Percentiles rank a stretch among this genome's conserved stretches.
These are phyloP conservation scores for Magnolia kwangsiensis DNA, from an alignment of 164 flowering plant genomes.

Conservation along the genomic window DNA sequence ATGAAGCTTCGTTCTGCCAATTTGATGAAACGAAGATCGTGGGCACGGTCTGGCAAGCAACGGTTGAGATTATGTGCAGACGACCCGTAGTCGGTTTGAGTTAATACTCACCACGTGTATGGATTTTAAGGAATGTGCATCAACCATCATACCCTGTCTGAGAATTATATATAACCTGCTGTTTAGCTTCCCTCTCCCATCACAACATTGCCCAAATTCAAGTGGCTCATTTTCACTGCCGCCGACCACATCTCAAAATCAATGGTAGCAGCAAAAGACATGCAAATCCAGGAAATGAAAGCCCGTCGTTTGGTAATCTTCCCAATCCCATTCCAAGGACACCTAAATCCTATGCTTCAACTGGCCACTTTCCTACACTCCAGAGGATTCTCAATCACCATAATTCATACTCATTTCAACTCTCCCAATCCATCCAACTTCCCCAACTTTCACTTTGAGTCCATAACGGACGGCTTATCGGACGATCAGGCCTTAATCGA, in stretches of 20 bases:
- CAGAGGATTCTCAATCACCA: slow-evolving; percentile 41
- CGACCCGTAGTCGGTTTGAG: too few species aligned
- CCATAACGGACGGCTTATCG: slow-evolving; percentile 17
- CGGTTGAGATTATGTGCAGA: too few species aligned
- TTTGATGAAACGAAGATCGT: too few species aligned
- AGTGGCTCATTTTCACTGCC: too few species aligned
- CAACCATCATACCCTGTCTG: too few species aligned
- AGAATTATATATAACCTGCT: too few species aligned
- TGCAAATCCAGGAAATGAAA: not conserved
- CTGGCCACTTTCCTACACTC: slow-evolving; percentile 37
- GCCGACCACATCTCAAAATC: not conserved
- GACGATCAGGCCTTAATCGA: not conserved
- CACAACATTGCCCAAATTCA: too few species aligned
- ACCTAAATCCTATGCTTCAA: slow-evolving; percentile 52
- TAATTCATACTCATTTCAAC: slow-evolving; percentile 40
- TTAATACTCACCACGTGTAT: too few species aligned
- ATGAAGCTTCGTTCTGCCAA: too few species aligned
- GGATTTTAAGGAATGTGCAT: too few species aligned
- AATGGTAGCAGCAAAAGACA: not conserved
- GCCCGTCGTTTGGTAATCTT: slow-evolving; percentile 24
- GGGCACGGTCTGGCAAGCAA: too few species aligned
- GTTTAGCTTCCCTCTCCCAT: too few species aligned
- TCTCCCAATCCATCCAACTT: slow-evolving; percentile 22
- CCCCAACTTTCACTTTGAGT: slow-evolving; percentile 28
- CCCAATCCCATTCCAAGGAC: slow-evolving; percentile 48